These are phyloP conservation scores for Tylopilus subfusipes DNA, from an alignment of 768 basidiomycete genomes.

Conservation along the genomic window DNA sequence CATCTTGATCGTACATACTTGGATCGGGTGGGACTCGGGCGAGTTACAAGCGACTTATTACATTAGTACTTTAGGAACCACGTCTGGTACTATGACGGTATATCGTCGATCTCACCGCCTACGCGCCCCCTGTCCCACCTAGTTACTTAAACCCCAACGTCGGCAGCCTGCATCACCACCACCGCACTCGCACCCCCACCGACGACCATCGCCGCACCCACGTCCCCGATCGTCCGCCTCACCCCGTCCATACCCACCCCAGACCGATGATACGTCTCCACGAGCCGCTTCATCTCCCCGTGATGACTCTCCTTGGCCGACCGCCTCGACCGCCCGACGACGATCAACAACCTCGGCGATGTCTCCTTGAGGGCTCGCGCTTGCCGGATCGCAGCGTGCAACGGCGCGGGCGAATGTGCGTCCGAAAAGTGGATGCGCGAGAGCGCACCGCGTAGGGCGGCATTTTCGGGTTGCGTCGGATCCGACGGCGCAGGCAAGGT, in stretches of 20 bases:
- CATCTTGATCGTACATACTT: too few species aligned
- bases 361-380: slow-evolving; percentile 32
- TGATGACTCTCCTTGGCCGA: slow-evolving; percentile 69
- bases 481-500: background rate
- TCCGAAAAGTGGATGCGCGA: slow-evolving; percentile 63
- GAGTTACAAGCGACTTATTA: too few species aligned
- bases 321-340: slow-evolving; percentile 74
- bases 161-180: slow-evolving; percentile 66
- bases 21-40: too few species aligned
- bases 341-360: slow-evolving; percentile 49
- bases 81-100: too few species aligned
- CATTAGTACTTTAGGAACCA: too few species aligned
- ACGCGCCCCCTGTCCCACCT: too few species aligned
- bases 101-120: too few species aligned
- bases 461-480: background rate
- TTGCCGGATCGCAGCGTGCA: slow-evolving; percentile 52
- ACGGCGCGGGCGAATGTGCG: slow-evolving; percentile 50
- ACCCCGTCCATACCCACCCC: slow-evolving; percentile 33
- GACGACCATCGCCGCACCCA: slow-evolving; percentile 75
- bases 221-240: slow-evolving; percentile 82
- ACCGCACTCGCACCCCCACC: slow-evolving; percentile 51
- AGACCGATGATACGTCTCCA: slow-evolving; percentile 38
- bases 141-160: slow-evolving; percentile 5
- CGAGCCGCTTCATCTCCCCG: slow-evolving; percentile 62
- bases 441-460: slow-evolving; percentile 34